These are phyloP conservation scores for Solanum gracilifrons DNA, from an alignment of 257 asterid genomes.

Conservation along the genomic window DNA sequence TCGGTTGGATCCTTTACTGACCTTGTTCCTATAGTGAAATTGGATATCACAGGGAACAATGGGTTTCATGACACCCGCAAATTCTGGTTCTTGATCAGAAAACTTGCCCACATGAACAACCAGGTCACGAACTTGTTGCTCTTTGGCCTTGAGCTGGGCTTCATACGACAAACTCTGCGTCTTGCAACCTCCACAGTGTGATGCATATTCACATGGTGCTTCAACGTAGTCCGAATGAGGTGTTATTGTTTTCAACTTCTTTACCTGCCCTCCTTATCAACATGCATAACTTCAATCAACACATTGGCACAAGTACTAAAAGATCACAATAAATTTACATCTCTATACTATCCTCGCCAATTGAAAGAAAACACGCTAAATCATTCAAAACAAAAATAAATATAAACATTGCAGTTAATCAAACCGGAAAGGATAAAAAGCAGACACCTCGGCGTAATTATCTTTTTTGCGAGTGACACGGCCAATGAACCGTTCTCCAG, in stretches of 20 bases:
- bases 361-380: not conserved
- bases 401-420: not conserved
- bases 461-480: conserved; percentile 73
- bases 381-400: not conserved
- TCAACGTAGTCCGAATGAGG: conserved; percentile 70
- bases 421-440: not conserved
- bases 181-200: conserved; percentile 93
- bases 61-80: conserved; percentile 51
- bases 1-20: conserved; percentile 10
- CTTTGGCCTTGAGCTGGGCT: conserved; percentile 78
- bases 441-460: conserved; percentile 63
- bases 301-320: not conserved
- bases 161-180: conserved; percentile 76
- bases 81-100: conserved; percentile 36
- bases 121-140: conserved; percentile 76
- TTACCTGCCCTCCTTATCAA: conserved; percentile 45
- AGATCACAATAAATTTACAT: not conserved
- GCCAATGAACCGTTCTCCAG: conserved; percentile 84
- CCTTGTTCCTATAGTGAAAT: conserved; percentile 91
- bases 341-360: not conserved
- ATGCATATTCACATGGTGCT: conserved; percentile 88
- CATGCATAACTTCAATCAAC: not conserved
- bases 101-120: conserved; percentile 72
- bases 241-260: conserved; percentile 59
- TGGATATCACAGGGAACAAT: conserved; percentile 88